phyloP scores from a whole-genome alignment of 768 basidiomycete species.

The Trametes sanguinea region DNA sequence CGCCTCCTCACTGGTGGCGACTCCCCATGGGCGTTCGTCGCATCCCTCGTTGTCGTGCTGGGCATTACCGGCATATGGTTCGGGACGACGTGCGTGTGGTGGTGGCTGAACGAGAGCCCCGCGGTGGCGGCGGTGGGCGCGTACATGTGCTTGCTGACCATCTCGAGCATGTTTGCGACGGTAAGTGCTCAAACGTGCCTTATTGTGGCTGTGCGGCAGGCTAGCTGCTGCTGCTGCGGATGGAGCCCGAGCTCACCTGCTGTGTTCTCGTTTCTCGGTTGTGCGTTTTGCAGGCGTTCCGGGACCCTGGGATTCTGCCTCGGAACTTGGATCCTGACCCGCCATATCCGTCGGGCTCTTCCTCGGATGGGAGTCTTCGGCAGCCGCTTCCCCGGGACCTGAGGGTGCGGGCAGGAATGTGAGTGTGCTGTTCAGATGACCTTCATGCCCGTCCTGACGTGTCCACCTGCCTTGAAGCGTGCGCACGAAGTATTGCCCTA shows the following conservation, averaged over 20 bases:
- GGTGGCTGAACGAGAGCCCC: conserved; percentile 81
- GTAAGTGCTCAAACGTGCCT: conserved; percentile 42
- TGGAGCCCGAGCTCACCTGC: conserved; percentile 11
- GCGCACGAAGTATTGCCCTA: conserved; percentile 90
- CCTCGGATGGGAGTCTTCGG: conserved; percentile 61
- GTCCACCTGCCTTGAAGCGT: conserved; percentile 52
- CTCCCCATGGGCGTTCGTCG: conserved; percentile 78
- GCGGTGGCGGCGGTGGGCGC: conserved; percentile 68
- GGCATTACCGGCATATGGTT: conserved; percentile 82
- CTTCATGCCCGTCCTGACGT: not conserved
- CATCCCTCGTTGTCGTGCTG: conserved; percentile 59
- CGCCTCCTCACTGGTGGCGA: conserved; percentile 84
- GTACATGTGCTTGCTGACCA: conserved; percentile 63
- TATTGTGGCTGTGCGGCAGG: conserved; percentile 24
- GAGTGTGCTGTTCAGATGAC: conserved; percentile 34
- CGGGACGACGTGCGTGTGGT: conserved; percentile 84
- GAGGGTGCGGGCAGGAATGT: conserved; percentile 77
- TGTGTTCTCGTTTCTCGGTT: conserved; percentile 17
- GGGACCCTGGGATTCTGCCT: conserved; percentile 89
- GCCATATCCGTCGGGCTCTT: conserved; percentile 64
- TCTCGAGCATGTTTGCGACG: conserved; percentile 77
- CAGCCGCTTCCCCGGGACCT: conserved; percentile 81
- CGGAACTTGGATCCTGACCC: conserved; percentile 85
- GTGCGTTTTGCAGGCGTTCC: conserved; percentile 54
- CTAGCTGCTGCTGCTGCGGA: conserved; percentile 2